phyloP scores from a whole-genome alignment of 2,329 filamentous ascomycete genomes.

The Fusarium sp. region DNA sequence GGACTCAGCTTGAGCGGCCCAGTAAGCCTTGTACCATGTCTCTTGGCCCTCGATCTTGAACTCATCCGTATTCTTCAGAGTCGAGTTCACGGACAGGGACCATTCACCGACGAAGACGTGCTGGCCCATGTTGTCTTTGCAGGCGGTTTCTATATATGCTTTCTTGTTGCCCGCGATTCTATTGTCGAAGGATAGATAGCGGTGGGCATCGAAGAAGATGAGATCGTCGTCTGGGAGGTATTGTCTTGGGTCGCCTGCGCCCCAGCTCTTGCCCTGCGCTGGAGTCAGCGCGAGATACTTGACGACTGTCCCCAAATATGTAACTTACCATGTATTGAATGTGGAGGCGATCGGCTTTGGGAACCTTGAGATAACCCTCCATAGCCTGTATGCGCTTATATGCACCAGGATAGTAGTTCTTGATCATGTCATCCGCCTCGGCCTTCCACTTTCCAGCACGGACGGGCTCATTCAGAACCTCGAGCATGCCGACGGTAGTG shows the following conservation, averaged over 20 bases:
- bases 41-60: conserved; percentile 54
- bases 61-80: conserved; percentile 54
- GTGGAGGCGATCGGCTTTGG: conserved; percentile 56
- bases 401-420: conserved; percentile 39
- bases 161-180: conserved; percentile 54
- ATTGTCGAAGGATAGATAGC: conserved; percentile 65
- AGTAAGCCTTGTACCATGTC: conserved; percentile 65
- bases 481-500: conserved; percentile 66
- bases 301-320: accelerated
- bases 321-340: conserved; percentile 56
- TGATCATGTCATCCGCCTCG: conserved; percentile 37
- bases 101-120: conserved; percentile 67
- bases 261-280: conserved; percentile 52
- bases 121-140: conserved; percentile 54
- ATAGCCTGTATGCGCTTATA: conserved; percentile 55
- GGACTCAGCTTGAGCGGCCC: conserved; percentile 62
- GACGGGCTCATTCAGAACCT: conserved; percentile 67
- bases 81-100: conserved; percentile 60
- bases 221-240: conserved; percentile 54
- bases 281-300: not conserved
- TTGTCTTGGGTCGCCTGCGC: conserved; percentile 61
- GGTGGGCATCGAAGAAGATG: conserved; percentile 66
- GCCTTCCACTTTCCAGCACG: conserved; percentile 23
- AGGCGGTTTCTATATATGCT: conserved; percentile 61
- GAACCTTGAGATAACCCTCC: conserved; percentile 56